Evolutionary conservation across 2,329 filamentous ascomycete genomes (phyloP).

Genomic region (Capronia epimyces): DNA sequence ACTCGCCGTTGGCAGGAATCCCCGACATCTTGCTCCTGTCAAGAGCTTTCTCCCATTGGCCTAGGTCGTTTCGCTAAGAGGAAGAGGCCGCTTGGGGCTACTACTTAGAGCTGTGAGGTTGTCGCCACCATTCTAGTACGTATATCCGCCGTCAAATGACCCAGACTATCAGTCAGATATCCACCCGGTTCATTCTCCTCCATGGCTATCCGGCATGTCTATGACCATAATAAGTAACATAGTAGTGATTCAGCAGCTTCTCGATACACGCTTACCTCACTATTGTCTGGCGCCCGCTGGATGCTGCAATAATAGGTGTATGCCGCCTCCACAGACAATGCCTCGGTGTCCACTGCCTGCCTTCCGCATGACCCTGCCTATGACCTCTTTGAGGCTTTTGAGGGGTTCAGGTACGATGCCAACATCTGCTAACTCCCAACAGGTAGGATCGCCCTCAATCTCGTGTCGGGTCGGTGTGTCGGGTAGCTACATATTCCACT

Average conservation of each 20-base stretch:
- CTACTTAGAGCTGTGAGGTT: not conserved
- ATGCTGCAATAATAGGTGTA: too few species aligned
- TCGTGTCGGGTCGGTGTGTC: not conserved
- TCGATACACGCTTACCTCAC: too few species aligned
- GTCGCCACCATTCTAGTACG: not conserved
- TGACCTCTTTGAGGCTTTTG: not conserved
- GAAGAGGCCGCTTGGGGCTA: not conserved
- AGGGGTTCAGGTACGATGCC: not conserved
- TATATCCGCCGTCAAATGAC: not conserved
- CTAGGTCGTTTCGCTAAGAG: not conserved
- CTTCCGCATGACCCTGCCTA: not conserved
- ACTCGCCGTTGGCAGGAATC: not conserved
- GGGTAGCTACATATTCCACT: not conserved
- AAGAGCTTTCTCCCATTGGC: not conserved
- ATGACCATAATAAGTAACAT: too few species aligned
- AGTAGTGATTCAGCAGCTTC: too few species aligned
- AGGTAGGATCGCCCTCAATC: not conserved
- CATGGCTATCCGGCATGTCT: not conserved
- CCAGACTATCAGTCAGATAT: not conserved
- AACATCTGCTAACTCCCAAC: not conserved
- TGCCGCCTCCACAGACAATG: not conserved
- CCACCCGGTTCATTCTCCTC: not conserved
- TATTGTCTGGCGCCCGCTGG: too few species aligned
- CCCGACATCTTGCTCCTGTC: not conserved
- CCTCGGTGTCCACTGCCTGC: not conserved